phyloP scores from a whole-genome alignment of 257 asterid species.

The Capsicum chinense region DNA sequence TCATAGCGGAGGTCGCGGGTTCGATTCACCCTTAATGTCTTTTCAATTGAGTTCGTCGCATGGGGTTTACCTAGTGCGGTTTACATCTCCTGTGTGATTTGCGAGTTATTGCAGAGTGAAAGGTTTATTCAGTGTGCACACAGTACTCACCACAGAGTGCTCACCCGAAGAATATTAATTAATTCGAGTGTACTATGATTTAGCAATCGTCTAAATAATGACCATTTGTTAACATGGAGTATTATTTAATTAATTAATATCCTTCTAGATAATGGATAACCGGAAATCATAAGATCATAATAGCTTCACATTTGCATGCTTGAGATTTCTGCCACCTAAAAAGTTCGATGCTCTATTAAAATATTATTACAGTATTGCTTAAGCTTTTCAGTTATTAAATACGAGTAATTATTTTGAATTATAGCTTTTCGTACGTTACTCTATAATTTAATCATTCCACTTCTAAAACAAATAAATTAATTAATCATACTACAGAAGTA shows the following conservation, averaged over 20 bases:
- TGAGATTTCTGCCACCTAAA: background rate
- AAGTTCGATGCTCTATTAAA: background rate
- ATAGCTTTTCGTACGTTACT: background rate
- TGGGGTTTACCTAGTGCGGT: no score
- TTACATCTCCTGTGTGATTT: no score
- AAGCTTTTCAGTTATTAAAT: background rate
- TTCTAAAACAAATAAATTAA: background rate
- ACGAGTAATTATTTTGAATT: background rate
- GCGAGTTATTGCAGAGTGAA: no score
- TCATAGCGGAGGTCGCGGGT: no score
- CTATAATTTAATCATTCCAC: background rate
- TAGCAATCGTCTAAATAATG: background rate
- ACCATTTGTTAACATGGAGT: background rate
- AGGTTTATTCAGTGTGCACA: no score
- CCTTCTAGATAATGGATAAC: background rate
- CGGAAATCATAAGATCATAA: conserved; percentile 8
- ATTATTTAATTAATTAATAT: background rate
- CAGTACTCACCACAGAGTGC: no score
- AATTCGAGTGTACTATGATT: background rate
- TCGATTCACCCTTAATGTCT: no score
- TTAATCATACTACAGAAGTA: background rate
- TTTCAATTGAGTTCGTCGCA: no score
- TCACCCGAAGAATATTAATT: background rate
- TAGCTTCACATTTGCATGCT: background rate
- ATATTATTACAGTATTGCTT: background rate